phyloP scores from a whole-genome alignment of 23 red algal species.

The Gracilaria gracilis region DNA sequence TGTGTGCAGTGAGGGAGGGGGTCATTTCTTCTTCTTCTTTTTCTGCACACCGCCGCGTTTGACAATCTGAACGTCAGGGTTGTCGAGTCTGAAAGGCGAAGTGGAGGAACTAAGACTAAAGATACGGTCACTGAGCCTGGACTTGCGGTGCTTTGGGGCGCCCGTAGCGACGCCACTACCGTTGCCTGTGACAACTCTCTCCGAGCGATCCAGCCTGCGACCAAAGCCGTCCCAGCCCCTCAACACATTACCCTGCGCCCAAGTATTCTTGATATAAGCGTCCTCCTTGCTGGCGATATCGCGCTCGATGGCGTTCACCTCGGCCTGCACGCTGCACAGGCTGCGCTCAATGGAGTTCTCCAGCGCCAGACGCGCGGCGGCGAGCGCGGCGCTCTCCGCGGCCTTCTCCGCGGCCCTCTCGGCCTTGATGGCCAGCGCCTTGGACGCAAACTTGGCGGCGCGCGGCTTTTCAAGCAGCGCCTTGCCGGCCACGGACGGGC shows the following conservation, averaged over 20 bases:
- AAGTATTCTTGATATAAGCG: constrained; percentile 80
- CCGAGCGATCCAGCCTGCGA: constrained; percentile 32
- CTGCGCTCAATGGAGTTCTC: neutral
- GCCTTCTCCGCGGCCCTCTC: constrained; percentile 1
- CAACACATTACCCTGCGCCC: constrained; percentile 82
- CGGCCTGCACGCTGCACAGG: neutral
- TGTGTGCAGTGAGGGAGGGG: neutral
- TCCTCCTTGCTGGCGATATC: constrained; percentile 61
- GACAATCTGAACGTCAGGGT: constrained; percentile 40
- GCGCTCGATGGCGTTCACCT: constrained; percentile 14
- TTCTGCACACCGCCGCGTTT: constrained; percentile 30
- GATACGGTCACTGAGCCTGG: constrained; percentile 44
- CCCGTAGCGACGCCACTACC: constrained; percentile 48
- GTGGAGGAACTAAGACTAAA: constrained; percentile 56
- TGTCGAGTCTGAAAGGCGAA: constrained; percentile 32
- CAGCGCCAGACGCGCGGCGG: constrained; percentile 4
- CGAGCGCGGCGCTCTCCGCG: neutral
- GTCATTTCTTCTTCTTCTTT: constrained; percentile 45
- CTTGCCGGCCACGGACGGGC: neutral
- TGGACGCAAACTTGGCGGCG: neutral
- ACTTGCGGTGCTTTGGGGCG: constrained; percentile 46
- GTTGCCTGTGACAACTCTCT: neutral
- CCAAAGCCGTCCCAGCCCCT: constrained; percentile 75
- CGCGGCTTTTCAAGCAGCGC: neutral
- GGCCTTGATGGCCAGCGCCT: neutral